phyloP scores from a whole-genome alignment of 495 filamentous ascomycete genomes.

The Penicillium fimorum region DNA sequence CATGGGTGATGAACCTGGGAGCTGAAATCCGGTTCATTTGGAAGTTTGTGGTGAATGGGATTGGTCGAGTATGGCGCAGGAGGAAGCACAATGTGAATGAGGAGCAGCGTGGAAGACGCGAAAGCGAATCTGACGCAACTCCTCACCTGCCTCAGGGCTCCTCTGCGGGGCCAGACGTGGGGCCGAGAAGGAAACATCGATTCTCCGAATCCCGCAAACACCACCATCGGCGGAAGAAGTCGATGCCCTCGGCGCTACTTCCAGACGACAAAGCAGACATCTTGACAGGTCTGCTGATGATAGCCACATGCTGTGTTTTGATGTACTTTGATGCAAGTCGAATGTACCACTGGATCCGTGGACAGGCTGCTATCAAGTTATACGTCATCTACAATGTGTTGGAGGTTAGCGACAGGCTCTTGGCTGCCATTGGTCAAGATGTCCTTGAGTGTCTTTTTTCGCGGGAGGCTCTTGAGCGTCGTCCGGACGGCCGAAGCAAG shows the following conservation, averaged over 20 bases:
- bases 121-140: conserved; percentile 28
- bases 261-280: conserved; percentile 95
- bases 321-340: conserved; percentile 94
- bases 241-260: conserved; percentile 75
- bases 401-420: conserved; percentile 81
- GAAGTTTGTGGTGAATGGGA: conserved; percentile 69
- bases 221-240: conserved; percentile 75
- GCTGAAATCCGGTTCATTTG: conserved; percentile 67
- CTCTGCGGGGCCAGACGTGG: conserved; percentile 11
- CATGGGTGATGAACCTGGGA: conserved; percentile 63
- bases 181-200: conserved; percentile 31
- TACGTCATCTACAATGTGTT: conserved; percentile 98
- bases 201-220: conserved; percentile 34
- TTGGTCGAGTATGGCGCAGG: conserved; percentile 73
- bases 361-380: conserved; percentile 94
- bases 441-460: conserved; percentile 95
- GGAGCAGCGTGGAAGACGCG: conserved; percentile 15
- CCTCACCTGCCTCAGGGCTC: conserved; percentile 18
- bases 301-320: conserved; percentile 77
- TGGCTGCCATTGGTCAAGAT: conserved; percentile 91
- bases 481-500: conserved; percentile 86
- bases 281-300: conserved; percentile 80
- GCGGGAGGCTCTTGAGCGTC: conserved; percentile 82
- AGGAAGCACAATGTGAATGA: conserved; percentile 40
- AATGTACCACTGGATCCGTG: conserved; percentile 97